A percentile compares a stretch with the other conserved stretches of the same genome.
Evolutionary conservation across 768 basidiomycete genomes (phyloP).

Genomic region (Cystobasidium ongulense): DNA sequence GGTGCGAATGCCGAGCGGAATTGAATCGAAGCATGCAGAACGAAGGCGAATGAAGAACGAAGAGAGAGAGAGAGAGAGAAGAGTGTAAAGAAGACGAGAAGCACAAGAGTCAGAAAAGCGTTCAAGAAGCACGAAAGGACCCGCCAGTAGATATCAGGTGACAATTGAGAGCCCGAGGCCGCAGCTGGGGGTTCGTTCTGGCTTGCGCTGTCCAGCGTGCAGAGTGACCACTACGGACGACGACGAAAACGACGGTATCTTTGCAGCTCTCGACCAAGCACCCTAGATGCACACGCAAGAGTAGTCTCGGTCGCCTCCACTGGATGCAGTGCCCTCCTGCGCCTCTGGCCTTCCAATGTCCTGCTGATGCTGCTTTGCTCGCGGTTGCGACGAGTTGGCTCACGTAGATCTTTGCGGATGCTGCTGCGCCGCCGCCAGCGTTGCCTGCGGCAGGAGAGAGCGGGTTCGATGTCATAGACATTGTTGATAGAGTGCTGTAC

Average conservation of each 20-base stretch:
- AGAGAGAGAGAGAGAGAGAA: conserved; percentile 4
- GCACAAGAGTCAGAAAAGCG: conserved; percentile 35
- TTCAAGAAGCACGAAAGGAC: not conserved
- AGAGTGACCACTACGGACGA: no score
- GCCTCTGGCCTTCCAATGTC: not conserved
- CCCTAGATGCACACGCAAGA: not conserved
- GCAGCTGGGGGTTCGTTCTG: not conserved
- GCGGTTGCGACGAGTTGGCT: not conserved
- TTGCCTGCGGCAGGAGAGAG: not conserved
- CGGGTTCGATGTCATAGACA: not conserved
- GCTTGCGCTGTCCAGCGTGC: no score
- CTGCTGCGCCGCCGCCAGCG: not conserved
- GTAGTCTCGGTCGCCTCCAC: not conserved
- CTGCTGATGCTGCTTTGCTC: not conserved
- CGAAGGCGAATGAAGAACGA: not conserved
- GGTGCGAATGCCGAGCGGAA: not conserved
- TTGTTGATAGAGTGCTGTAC: not conserved
- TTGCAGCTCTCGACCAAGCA: not conserved
- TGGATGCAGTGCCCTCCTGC: no score
- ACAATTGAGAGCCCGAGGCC: not conserved
- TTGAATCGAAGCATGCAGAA: not conserved
- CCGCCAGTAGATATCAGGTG: not conserved
- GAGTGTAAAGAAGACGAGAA: not conserved
- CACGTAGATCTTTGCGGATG: conserved; percentile 30
- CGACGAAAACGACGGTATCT: not conserved